Base-by-base conservation (phyloP, 495 filamentous ascomycete species). In the Penicillium herquei region DNA sequence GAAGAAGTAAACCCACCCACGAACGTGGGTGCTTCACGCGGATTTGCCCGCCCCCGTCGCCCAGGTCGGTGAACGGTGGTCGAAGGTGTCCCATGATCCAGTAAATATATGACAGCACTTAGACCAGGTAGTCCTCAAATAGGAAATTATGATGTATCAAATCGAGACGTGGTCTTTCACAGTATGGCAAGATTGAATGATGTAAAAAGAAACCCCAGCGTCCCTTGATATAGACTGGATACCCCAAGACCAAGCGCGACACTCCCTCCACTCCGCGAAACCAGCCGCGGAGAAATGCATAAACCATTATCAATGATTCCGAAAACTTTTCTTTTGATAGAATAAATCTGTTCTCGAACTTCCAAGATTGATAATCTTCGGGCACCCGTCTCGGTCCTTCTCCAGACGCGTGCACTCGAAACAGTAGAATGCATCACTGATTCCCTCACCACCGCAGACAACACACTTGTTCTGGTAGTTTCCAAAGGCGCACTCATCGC, bases 391-490 rank as follows among this genome's bases (percentile, higher is more conserved):
- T 51, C 94, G 82, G 69, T 99, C 94, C 73, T 98, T 98, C 72
- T 99, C 94, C 2, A 99, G 74, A 12, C 94, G 86, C 47, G 94
- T 99, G 71, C 94, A 99, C 70, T 99, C 95, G 68, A 96, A 98
- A 81, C 94, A 99, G 78, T 99, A 99, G 75, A 99, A 98, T n/a
- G 94, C 94, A 69, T 99, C 94, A 37, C 89, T 93, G 70, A 99
- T 99, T 13, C 94, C 94, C 78, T 99, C 94, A 59, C 94, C 94
- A 74, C 94, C 94, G 72, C 94, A 99, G 21, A 99, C 94, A 26
- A 98, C 91, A 68, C 94, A 99, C 70, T 99, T 99, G 75, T 99
- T 99, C 78, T 98, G 94, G 77, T 98, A 99, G 78, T 99, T 99
- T 64, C 94, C 94, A 72, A 99, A 99, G 66, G 88, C 88, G 79